Evolutionary conservation across 148 eudicot genomes (phyloP).

Genomic region (Persicaria tinctoria): DNA sequence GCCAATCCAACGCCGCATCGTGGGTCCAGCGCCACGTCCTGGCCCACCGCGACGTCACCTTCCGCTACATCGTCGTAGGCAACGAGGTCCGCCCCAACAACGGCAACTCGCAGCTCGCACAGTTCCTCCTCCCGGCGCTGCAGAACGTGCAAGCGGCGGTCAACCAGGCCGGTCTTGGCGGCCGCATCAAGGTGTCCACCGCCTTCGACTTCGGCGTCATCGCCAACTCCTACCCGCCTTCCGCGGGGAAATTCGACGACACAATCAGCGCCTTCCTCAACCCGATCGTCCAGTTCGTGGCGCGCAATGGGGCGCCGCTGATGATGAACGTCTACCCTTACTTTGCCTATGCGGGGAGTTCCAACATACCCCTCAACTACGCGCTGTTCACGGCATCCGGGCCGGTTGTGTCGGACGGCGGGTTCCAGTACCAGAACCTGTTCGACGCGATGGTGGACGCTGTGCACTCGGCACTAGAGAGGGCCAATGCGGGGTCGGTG

Average conservation of each 20-base stretch:
- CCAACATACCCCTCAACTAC: conserved; percentile 7
- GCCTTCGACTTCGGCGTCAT: conserved; percentile 22
- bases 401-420: conserved; percentile 15
- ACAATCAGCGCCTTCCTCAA: neutral
- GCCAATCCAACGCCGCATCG: conserved; percentile 18
- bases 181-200: conserved; percentile 27
- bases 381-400: conserved; percentile 24
- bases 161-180: conserved; percentile 16
- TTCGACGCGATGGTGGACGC: conserved; percentile 42
- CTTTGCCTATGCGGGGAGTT: conserved; percentile 13
- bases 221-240: conserved; percentile 12
- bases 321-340: conserved; percentile 26
- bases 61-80: conserved; percentile 32
- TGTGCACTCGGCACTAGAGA: conserved; percentile 34
- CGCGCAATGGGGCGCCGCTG: conserved; percentile 13
- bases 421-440: conserved; percentile 19
- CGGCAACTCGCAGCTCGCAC: neutral
- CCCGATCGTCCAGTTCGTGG: conserved; percentile 10
- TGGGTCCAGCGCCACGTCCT: conserved; percentile 35
- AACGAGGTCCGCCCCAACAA: conserved; percentile 24
- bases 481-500: conserved; percentile 21
- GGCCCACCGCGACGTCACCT: conserved; percentile 11
- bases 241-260: neutral
- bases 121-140: neutral
- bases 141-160: conserved; percentile 17